Percentiles rank a stretch among this genome's conserved stretches.
Evolutionary conservation across 129 eudicot genomes (phyloP).

Genomic region (carrot (Daucus carota)): DNA sequence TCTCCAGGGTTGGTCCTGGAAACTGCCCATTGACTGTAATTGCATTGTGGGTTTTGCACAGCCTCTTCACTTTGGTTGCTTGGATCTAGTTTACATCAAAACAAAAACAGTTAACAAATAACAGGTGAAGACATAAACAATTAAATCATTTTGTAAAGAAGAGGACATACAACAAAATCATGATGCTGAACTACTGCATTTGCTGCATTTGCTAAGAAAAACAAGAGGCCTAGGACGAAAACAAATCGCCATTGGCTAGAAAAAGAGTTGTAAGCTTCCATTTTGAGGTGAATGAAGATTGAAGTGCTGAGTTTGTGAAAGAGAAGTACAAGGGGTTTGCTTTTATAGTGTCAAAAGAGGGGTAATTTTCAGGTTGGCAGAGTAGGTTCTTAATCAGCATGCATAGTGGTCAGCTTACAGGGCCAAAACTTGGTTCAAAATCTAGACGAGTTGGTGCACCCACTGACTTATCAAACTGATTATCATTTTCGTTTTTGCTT

Average conservation of each 20-base stretch:
- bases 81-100: conserved; percentile 52
- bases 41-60: conserved; percentile 60
- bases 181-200: conserved; percentile 63
- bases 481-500: conserved; percentile 35
- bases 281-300: conserved; percentile 6
- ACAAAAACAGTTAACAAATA: conserved; percentile 16
- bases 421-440: conserved; percentile 37
- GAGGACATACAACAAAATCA: conserved; percentile 57
- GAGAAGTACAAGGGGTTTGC: conserved; percentile 10
- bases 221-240: conserved; percentile 29
- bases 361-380: conserved; percentile 64
- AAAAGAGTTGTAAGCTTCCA: conserved; percentile 25
- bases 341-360: conserved; percentile 29
- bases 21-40: conserved; percentile 85
- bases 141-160: not conserved
- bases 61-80: conserved; percentile 86
- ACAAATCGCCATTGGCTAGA: conserved; percentile 19
- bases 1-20: conserved; percentile 93
- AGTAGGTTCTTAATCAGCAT: conserved; percentile 60
- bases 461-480: conserved; percentile 51
- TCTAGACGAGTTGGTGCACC: conserved; percentile 69
- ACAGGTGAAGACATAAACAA: not conserved
- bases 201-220: conserved; percentile 39
- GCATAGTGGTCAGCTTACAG: conserved; percentile 22
- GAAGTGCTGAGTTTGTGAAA: conserved; percentile 32